Evolutionary conservation across 805 yeast species (phyloP), one percentile per base, ranked within the genome.

Genomic region (Pichia insulana): DNA sequence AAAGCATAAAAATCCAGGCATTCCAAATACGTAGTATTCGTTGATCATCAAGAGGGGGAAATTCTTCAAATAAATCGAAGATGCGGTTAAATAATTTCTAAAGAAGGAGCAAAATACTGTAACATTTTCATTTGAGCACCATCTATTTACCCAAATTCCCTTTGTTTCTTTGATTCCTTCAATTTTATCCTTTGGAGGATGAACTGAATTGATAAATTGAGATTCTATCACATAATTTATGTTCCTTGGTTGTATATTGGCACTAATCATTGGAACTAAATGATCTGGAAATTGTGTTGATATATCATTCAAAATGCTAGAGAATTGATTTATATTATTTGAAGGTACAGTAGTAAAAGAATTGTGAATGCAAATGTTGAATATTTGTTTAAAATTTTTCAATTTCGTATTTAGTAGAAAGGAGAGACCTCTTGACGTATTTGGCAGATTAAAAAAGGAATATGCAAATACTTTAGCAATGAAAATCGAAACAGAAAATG

Each of bases 381-480:
- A 46, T 5, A 57, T 25, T 17, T 50, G 47, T 25, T 67, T 70
- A 42, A 72, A 64, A 8, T 69, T 58, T 32, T 58, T 53, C 47
- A 74, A 72, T 54, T 76, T 76, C 36, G 78, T 73, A 51, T 74
- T 76, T 34, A 80, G 59, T 17, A 78, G 54, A 48, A 80, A 80
- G 36, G 78, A 54, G 31, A 80, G 56, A 1, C 81, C 80, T 39
- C 68, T 68, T 15, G 82, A 74, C 4, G 80, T 71, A 22, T 71
- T 67, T 0, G 79, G 77, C 3, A 80, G 59, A 46, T 68, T 62
- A 55, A 73, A 72, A 48, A 70, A 83, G 3, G 77, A 64, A 53
- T 77, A 75, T 1, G 88, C 88, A 56, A 83, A 71, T 3, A 78
- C 71, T 52, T 83, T 82, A 6, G 90, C 90, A 11, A 77, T 64